A percentile compares a stretch with the other conserved stretches of the same genome.
Evolutionary conservation across 495 filamentous ascomycete genomes (phyloP).

Genomic region (Amphirosellinia nigrospora): DNA sequence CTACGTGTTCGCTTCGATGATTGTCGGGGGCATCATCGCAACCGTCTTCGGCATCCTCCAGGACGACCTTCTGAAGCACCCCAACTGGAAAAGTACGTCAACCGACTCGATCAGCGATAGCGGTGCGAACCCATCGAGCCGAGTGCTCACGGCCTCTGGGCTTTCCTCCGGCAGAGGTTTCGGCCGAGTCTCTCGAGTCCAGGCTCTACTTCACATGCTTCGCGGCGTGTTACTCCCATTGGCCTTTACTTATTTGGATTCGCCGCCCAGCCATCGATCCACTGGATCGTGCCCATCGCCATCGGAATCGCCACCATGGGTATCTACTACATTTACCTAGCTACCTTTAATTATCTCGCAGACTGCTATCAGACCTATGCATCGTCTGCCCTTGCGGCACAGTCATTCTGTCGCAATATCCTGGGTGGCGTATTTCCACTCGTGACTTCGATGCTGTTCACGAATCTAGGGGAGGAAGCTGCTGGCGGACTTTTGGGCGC

Average conservation of each 20-base stretch:
- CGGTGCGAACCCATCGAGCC: conserved; percentile 14
- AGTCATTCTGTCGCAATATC: conserved; percentile 84
- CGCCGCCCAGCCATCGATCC: conserved; percentile 67
- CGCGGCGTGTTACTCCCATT: conserved; percentile 64
- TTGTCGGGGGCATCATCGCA: conserved; percentile 68
- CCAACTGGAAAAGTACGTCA: conserved; percentile 45
- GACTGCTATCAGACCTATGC: conserved; percentile 88
- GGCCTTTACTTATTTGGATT: conserved; percentile 80
- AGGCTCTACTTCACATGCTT: conserved; percentile 85
- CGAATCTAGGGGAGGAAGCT: conserved; percentile 70
- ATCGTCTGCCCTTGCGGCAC: conserved; percentile 85
- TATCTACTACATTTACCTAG: conserved; percentile 87
- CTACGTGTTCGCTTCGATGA: conserved; percentile 76
- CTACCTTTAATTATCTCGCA: conserved; percentile 94
- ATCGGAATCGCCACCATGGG: conserved; percentile 82
- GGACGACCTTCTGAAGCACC: conserved; percentile 54
- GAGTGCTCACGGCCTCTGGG: conserved; percentile 38
- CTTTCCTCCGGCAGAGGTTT: conserved; percentile 45
- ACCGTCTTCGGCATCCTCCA: conserved; percentile 80
- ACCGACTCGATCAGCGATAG: conserved; percentile 45
- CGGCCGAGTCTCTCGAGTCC: conserved; percentile 68
- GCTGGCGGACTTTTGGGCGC: conserved; percentile 79
- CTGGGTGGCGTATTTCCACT: conserved; percentile 85
- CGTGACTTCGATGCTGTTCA: conserved; percentile 74
- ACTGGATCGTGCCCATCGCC: conserved; percentile 80